Evolutionary conservation across 164 flowering plant genomes (phyloP), one percentile per base, ranked within the genome.

Genomic region (Protea cynaroides): DNA sequence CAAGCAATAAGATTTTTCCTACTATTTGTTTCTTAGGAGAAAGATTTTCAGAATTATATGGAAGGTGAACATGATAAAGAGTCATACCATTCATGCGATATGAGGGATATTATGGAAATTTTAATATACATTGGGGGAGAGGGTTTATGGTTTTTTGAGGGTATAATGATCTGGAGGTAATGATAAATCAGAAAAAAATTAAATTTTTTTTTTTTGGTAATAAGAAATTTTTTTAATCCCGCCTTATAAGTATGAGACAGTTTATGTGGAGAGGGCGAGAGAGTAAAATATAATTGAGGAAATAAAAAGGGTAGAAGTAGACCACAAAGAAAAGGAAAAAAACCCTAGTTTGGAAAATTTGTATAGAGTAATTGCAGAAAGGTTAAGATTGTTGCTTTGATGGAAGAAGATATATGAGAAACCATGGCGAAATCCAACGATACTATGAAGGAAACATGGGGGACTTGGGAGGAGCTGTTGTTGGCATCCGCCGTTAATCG

Each of bases 401-500:
- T 17, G 29, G 11, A 36, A 14, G 18, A 11, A 47, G 37, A 53
- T 36, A 38, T 49, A 62, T 61, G 55, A 58, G 54, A 56, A 51
- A 63, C 36, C 63, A 74, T 59, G 69, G 62, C 65, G 29, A 71
- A 59, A 51, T 18, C 56, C 22, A 69, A 64, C 47, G 56, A 36
- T 14, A 61, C 19, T 60, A 40, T 49, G 56, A 61, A 71, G 65
- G 63, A 64, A 37, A 4, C 66, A 15, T 94, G 98, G 98, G 84
- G 84, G 7, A 91, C 96, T 1, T 82, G 88, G 92, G 98, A 94
- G 71, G 97, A 94, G 72, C 83, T 94, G 3, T 61, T 94, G 62
- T 80, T 94, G 23, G 93, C 95, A 14, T 86, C 75, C 73, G 98
- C 98, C 72, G 96, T 94, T 17, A 81, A 85, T 29, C 85, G 96